These are phyloP conservation scores for Trametes elegans DNA, from an alignment of 768 basidiomycete genomes.

Conservation along the genomic window DNA sequence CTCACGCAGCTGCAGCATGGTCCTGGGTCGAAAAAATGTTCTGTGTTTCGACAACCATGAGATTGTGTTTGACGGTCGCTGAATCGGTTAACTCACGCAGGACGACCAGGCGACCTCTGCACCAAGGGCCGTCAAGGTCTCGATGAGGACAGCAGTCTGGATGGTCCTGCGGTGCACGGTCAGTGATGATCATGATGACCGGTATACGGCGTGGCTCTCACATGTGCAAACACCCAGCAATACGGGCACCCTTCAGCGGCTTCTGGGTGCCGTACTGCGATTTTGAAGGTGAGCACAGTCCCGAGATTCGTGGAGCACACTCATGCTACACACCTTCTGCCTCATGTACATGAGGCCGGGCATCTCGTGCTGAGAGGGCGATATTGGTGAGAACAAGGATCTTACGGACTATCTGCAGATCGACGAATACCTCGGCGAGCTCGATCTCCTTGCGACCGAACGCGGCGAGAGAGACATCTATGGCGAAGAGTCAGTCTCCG, in stretches of 20 bases:
- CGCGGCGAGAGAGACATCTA: constrained; percentile 95
- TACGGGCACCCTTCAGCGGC: constrained; percentile 92
- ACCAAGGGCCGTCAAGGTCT: constrained; percentile 92
- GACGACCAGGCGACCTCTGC: constrained; percentile 99
- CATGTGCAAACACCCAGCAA: constrained; percentile 99
- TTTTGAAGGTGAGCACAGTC: background rate
- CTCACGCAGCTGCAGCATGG: constrained; percentile 95
- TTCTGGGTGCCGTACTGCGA: constrained; percentile 70
- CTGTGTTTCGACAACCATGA: too few relatives aligned
- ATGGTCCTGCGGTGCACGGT: constrained; percentile 98
- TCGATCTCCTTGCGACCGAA: constrained; percentile 99
- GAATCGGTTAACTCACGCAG: constrained; percentile 85
- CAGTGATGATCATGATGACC: too few relatives aligned
- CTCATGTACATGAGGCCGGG: constrained; percentile 94
- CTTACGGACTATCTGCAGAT: constrained; percentile 11
- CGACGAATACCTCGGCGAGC: constrained; percentile 85
- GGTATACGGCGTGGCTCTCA: constrained; percentile 42
- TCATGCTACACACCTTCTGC: constrained; percentile 64
- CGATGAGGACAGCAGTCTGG: constrained; percentile 97
- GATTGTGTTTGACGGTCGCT: too few relatives aligned
- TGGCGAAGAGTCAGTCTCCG: constrained; percentile 8
- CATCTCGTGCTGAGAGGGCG: constrained; percentile 73
- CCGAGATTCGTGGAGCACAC: background rate
- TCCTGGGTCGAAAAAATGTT: constrained; percentile 99
- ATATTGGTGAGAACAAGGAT: background rate